Evolutionary conservation across 2,329 filamentous ascomycete species (phyloP).

Genomic region (Talaromyces rugulosus): DNA sequence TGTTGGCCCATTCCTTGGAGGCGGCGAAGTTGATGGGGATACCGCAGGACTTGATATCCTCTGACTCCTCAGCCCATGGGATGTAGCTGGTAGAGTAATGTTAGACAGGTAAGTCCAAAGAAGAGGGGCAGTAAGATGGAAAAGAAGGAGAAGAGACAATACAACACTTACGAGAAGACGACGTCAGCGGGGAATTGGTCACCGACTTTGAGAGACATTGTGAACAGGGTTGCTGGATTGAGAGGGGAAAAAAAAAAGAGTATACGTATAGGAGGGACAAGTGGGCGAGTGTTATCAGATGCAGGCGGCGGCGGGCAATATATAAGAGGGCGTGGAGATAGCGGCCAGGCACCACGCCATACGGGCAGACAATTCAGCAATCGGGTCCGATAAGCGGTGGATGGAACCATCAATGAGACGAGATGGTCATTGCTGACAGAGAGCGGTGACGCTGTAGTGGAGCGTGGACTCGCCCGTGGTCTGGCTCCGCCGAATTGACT

Average conservation of each 20-base stretch:
- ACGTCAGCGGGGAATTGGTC: constrained; percentile 79
- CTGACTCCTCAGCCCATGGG: constrained; percentile 66
- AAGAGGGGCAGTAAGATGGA: neutral
- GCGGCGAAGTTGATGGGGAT: constrained; percentile 75
- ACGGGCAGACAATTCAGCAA: neutral
- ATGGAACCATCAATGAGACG: neutral
- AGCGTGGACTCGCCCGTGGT: neutral
- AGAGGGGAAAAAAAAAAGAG: neutral
- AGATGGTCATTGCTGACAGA: neutral
- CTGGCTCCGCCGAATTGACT: neutral
- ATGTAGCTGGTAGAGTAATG: constrained; percentile 57
- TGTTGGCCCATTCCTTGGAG: constrained; percentile 67
- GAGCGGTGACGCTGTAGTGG: neutral
- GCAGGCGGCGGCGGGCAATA: neutral
- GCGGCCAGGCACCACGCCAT: neutral
- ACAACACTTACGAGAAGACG: constrained; percentile 61
- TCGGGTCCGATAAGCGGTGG: neutral
- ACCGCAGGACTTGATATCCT: constrained; percentile 70
- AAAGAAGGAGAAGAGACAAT: neutral
- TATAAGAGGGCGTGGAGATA: neutral
- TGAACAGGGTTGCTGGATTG: constrained; percentile 16
- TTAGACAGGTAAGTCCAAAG: neutral
- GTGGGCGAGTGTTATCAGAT: neutral
- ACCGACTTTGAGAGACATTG: constrained; percentile 70
- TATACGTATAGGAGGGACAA: too few species aligned